Percentiles rank a stretch among this genome's conserved stretches.
Conservation (phyloP, 176 grass and related monocot genomes). For the Oryza nivara region DNA sequence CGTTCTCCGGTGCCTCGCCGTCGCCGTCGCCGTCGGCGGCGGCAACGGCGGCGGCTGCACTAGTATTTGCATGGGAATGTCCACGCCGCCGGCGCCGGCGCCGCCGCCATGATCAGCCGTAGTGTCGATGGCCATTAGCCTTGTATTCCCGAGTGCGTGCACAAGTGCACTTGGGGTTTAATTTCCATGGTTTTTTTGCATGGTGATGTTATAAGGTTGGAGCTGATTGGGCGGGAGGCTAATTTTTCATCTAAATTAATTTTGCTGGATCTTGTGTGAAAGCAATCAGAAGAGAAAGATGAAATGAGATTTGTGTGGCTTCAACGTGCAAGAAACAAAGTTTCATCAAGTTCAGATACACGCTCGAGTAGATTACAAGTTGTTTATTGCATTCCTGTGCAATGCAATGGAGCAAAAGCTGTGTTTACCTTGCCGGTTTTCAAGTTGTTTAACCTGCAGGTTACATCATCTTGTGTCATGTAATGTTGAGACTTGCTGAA, state of each 20-base stretch:
- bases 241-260: not conserved
- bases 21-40: too few relatives aligned
- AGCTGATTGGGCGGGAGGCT: not conserved
- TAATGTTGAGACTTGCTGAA: not conserved
- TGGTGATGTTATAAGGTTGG: not conserved
- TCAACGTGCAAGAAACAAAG: not conserved
- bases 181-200: not conserved
- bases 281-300: not conserved
- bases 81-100: not conserved
- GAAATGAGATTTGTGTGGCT: not conserved
- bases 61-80: not conserved
- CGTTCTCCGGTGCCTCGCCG: too few relatives aligned
- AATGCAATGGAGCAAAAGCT: not conserved
- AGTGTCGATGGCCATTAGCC: not conserved
- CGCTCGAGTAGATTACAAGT: not conserved
- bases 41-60: not conserved
- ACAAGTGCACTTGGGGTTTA: not conserved
- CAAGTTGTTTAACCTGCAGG: not conserved
- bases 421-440: not conserved
- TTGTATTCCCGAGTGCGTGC: too few relatives aligned
- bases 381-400: not conserved
- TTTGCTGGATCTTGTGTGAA: not conserved
- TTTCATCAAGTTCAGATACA: not conserved
- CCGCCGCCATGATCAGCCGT: not conserved
- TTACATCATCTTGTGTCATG: not conserved